phyloP scores from a whole-genome alignment of 257 asterid genomes.

The Ophiorrhiza pumila region DNA sequence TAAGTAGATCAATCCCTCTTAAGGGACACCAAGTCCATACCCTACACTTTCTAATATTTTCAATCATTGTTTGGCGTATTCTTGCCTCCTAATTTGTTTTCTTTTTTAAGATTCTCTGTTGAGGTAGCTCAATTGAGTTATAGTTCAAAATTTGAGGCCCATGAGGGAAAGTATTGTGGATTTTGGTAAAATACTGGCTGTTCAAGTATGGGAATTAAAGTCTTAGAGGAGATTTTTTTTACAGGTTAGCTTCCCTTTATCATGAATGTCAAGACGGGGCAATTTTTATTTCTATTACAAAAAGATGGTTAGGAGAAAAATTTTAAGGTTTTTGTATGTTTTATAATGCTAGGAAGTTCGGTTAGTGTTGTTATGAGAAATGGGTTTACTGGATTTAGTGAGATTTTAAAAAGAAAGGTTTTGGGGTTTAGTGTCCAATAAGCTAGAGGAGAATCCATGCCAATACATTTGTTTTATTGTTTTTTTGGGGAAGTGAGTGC shows the following conservation, averaged over 20 bases:
- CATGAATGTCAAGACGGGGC: neutral
- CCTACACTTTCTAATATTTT: neutral
- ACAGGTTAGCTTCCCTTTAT: neutral
- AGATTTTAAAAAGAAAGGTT: neutral
- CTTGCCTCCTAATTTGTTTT: neutral
- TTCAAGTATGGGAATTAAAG: neutral
- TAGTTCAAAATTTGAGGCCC: neutral
- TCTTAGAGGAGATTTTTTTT: neutral
- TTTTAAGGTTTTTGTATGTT: neutral
- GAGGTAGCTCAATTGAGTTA: neutral
- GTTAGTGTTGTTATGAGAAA: neutral
- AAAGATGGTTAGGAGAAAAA: neutral
- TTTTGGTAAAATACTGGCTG: neutral
- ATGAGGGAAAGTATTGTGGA: neutral
- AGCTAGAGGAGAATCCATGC: neutral
- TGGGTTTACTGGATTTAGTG: neutral
- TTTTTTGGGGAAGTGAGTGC: neutral
- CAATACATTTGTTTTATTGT: neutral
- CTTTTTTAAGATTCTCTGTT: neutral
- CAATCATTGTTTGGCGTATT: neutral
- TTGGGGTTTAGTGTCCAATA: neutral
- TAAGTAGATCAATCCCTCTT: neutral
- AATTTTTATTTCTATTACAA: neutral
- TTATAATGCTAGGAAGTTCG: neutral
- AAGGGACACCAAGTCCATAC: neutral